Base-by-base conservation (phyloP, 2,329 filamentous ascomycete species). In the Colletotrichum horii region DNA sequence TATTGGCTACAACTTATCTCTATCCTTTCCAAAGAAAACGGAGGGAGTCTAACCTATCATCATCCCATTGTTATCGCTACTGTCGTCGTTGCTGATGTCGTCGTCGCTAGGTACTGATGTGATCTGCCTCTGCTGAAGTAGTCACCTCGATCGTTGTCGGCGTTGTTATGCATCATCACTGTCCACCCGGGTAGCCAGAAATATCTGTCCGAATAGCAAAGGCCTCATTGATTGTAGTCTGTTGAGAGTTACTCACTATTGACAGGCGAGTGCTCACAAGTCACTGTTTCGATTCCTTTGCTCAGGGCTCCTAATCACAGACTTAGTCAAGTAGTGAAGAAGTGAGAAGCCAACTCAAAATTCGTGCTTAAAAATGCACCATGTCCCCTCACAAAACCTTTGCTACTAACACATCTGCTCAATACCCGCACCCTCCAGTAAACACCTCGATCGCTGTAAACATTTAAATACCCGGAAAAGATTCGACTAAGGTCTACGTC, bases 161-260 rank as follows among this genome's bases (percentile, higher is more conserved):
- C 43, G 6, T 22, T 22, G 11, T 22, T 52, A 3, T 8, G 43
- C 12, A 22, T 22, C 2, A 52, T 22, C n/a, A 52, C 6, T 7
- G 22, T 48, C 43, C n/a, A n/a, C 4, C 19, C 19, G 3, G 0
- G 8, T 4, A 14, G 6, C n/a, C 0, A 4, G n/a, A 48, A 22
- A 48, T 2, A 48, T 52, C 43, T 52, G 43, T 11, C 43, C 6
- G 43, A 52, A 52, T 14, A 22, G 11, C 43, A 52, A 52, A 24
- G 4, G 0, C 14, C 0, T 22, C n/a, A 8, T 8, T 52, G n/a
- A 22, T 14, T 4, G 38, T 52, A 52, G 11, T 22, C 3, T 52
- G 43, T 1, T n/a, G 1, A 52, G n/a, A 52, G 43, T 52, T 22
- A 22, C n/a, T 52, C 43, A 52, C 43, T 14, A 12, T 52, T 8